These are phyloP conservation scores for Exsudoporus floridanus DNA, from an alignment of 1,284 basidiomycete genomes.

Conservation along the genomic window DNA sequence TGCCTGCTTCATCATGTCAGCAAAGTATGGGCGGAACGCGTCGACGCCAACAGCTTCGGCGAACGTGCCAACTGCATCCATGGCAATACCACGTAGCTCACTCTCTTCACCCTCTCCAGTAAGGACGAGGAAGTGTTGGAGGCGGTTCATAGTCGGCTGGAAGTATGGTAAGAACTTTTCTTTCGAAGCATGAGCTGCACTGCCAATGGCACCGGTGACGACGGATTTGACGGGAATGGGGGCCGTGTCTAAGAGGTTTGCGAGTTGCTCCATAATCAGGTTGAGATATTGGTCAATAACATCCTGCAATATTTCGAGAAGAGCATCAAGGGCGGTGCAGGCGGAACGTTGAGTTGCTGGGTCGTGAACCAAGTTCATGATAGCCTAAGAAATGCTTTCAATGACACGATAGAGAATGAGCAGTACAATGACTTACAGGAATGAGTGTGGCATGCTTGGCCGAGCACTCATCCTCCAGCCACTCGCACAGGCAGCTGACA, in stretches of 20 bases:
- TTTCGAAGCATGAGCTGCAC: constrained; percentile 97
- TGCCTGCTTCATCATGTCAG: constrained; percentile 93
- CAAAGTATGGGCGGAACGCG: constrained; percentile 93
- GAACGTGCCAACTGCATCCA: constrained; percentile 98
- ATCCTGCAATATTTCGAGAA: constrained; percentile 94
- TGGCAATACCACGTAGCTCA: constrained; percentile 95
- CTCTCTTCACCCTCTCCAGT: constrained; percentile 85
- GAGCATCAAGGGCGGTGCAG: constrained; percentile 94
- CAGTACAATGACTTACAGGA: constrained; percentile 57
- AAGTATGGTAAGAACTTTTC: constrained; percentile 94
- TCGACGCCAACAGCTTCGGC: constrained; percentile 97
- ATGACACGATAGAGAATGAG: background rate
- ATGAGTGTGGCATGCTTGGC: constrained; percentile 83
- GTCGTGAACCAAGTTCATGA: constrained; percentile 90
- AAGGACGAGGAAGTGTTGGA: constrained; percentile 85
- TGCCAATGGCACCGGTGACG: constrained; percentile 97
- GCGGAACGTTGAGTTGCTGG: constrained; percentile 87
- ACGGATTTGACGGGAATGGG: constrained; percentile 89
- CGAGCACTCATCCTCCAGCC: constrained; percentile 93
- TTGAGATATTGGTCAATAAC: constrained; percentile 90
- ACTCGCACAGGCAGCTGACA: constrained; percentile 96
- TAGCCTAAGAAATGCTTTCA: constrained; percentile 49
- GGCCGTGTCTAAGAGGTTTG: constrained; percentile 84
- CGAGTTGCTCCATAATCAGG: constrained; percentile 94
- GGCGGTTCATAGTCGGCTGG: constrained; percentile 85